These are phyloP conservation scores for Xylariaceae sp. DNA, from an alignment of 2,329 filamentous ascomycete genomes.

Conservation along the genomic window DNA sequence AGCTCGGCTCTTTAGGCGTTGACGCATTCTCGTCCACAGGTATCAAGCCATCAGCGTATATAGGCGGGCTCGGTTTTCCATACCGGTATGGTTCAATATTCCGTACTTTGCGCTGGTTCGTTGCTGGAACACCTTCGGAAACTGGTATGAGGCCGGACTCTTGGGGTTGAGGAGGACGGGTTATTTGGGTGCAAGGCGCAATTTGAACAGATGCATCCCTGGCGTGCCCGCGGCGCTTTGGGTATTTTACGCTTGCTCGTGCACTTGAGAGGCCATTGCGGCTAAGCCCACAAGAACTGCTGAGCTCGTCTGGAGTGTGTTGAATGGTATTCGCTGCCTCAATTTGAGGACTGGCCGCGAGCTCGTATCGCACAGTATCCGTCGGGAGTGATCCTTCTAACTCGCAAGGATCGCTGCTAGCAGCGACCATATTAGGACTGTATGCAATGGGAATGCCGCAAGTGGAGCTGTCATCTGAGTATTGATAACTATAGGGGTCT, in stretches of 20 bases:
- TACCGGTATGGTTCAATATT: background rate
- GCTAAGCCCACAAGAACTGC: constrained; percentile 1
- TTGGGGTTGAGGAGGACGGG: background rate
- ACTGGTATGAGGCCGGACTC: constrained; percentile 18
- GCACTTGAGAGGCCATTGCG: constrained; percentile 6
- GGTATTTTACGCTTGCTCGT: background rate
- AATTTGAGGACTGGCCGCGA: background rate
- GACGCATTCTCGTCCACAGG: constrained; percentile 10
- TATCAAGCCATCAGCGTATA: constrained; percentile 13
- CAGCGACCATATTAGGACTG: background rate
- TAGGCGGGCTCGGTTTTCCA: background rate
- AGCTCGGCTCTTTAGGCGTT: constrained; percentile 11
- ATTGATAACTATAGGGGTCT: constrained; percentile 28
- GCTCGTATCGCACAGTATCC: constrained; percentile 1
- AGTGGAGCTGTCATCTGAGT: constrained; percentile 7
- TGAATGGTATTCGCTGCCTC: background rate
- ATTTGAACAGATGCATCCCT: background rate
- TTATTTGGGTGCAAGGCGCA: background rate
- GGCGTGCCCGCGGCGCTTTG: background rate
- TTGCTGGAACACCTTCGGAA: background rate
- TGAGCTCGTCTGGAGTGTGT: background rate
- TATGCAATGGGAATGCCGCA: background rate
- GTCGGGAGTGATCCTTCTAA: constrained; percentile 5
- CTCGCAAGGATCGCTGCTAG: constrained; percentile 1
- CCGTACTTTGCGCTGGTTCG: background rate